Percentiles rank a stretch among this genome's conserved stretches.
Evolutionary conservation across 1,284 basidiomycete species (phyloP).

Genomic region (Ceratobasidium sp.): DNA sequence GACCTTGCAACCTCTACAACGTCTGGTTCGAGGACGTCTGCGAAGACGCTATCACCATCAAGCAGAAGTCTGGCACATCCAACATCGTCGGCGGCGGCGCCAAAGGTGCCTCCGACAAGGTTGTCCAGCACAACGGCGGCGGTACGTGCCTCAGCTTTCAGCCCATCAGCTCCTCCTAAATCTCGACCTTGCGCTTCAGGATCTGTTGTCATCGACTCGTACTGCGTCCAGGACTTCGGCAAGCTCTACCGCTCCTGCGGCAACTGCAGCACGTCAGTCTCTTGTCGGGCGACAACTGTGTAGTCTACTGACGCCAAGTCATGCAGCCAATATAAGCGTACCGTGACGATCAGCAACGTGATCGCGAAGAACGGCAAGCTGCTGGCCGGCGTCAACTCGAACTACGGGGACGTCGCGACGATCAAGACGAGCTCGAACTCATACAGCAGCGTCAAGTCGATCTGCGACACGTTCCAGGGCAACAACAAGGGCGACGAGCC

Average conservation of each 20-base stretch:
- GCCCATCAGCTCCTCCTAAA: too few relatives aligned
- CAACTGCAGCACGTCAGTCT: constrained; percentile 42
- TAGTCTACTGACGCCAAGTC: too few relatives aligned
- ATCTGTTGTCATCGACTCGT: constrained; percentile 27
- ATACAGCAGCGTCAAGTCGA: constrained; percentile 23
- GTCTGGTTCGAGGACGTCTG: constrained; percentile 63
- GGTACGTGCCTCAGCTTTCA: constrained; percentile 23
- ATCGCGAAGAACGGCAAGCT: constrained; percentile 43
- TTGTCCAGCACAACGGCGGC: constrained; percentile 47
- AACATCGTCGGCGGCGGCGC: constrained; percentile 48
- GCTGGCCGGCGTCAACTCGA: constrained; percentile 48
- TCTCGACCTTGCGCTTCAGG: constrained; percentile 12
- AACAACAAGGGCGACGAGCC: constrained; percentile 43
- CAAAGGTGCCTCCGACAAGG: constrained; percentile 45
- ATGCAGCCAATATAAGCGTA: constrained; percentile 50
- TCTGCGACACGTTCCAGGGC: constrained; percentile 44
- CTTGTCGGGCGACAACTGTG: neutral
- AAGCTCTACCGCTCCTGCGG: constrained; percentile 48
- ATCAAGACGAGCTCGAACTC: constrained; percentile 34
- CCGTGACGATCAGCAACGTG: constrained; percentile 52
- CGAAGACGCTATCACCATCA: constrained; percentile 59
- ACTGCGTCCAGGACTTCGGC: constrained; percentile 41
- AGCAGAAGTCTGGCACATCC: constrained; percentile 46
- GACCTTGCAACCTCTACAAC: constrained; percentile 60
- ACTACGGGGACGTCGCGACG: constrained; percentile 47